Percentiles rank a stretch among this genome's conserved stretches.
These are phyloP conservation scores for Thelonectria blattea DNA, from an alignment of 2,329 filamentous ascomycete genomes.

Conservation along the genomic window DNA sequence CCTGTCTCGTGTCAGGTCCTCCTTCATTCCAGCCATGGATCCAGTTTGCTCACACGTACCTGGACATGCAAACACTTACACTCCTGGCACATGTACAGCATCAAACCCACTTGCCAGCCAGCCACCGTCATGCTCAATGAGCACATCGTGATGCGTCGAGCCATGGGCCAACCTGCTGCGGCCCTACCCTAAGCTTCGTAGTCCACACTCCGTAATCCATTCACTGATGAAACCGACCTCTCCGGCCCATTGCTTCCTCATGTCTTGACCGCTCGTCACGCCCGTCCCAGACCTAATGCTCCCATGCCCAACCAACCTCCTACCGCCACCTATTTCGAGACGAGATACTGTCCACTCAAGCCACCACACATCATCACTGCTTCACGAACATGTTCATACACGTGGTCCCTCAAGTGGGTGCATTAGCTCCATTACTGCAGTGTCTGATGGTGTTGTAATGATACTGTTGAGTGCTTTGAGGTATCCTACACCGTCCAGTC, in stretches of 20 bases:
- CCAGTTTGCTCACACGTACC: not conserved
- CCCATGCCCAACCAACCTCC: not conserved
- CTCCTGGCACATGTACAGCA: too few species aligned
- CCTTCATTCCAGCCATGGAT: not conserved
- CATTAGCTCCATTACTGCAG: not conserved
- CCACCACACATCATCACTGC: not conserved
- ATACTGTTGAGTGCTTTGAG: conserved; percentile 4
- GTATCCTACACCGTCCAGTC: conserved; percentile 5
- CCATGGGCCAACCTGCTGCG: conserved; percentile 1
- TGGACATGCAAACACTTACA: not conserved
- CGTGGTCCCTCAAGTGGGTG: not conserved
- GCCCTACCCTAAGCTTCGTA: not conserved
- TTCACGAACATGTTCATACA: not conserved
- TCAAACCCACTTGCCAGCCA: not conserved
- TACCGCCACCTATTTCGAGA: not conserved
- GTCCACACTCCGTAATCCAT: conserved; percentile 1
- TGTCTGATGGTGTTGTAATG: not conserved
- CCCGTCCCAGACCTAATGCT: not conserved
- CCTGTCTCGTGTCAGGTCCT: not conserved
- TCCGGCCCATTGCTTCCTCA: not conserved
- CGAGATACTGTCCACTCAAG: not conserved
- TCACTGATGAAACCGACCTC: conserved; percentile 7
- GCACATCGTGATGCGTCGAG: not conserved
- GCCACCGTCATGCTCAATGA: not conserved
- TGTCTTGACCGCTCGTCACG: not conserved